Percentiles rank a stretch among this genome's conserved stretches.
Conservation (phyloP, 176 grass and related monocot genomes). For the Aegilops longissima region DNA sequence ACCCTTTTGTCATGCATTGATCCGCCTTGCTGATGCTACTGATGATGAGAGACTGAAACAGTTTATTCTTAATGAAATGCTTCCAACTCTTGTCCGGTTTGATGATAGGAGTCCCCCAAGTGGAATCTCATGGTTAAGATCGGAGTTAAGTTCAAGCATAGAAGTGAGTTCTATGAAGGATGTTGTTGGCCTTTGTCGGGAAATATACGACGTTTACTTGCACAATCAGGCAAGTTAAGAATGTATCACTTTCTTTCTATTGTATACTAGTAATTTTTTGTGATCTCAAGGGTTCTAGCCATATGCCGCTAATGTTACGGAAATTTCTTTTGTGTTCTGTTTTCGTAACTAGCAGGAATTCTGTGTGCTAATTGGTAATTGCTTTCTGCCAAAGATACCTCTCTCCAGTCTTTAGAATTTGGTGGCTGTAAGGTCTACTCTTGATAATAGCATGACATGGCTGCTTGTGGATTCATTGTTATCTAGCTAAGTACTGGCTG, state of each 20-base stretch:
- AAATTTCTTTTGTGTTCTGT: neutral
- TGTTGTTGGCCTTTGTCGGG: slow-evolving; percentile 45
- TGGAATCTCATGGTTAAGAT: slow-evolving; percentile 41
- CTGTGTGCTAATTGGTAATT: neutral
- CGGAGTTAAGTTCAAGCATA: slow-evolving; percentile 48
- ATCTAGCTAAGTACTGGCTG: neutral
- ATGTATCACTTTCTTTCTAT: neutral
- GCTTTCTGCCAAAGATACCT: neutral
- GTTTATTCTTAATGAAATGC: slow-evolving; percentile 67
- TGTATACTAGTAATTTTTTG: neutral
- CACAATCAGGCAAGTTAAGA: neutral
- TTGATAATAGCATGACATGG: no score
- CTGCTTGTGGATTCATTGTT: no score
- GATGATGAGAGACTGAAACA: slow-evolving; percentile 46
- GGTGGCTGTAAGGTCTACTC: no score
- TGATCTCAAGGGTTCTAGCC: neutral
- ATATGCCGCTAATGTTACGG: neutral
- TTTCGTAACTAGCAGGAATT: neutral
- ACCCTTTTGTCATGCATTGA: slow-evolving; percentile 50
- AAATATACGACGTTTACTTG: slow-evolving; percentile 43
- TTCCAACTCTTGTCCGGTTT: slow-evolving; percentile 26
- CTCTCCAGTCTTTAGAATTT: neutral
- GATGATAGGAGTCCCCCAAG: neutral
- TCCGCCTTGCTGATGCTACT: slow-evolving; percentile 46
- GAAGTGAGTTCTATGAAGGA: slow-evolving; percentile 27